Conservation (phyloP, 2,329 filamentous ascomycete genomes). For the Chaetomium sp. region DNA sequence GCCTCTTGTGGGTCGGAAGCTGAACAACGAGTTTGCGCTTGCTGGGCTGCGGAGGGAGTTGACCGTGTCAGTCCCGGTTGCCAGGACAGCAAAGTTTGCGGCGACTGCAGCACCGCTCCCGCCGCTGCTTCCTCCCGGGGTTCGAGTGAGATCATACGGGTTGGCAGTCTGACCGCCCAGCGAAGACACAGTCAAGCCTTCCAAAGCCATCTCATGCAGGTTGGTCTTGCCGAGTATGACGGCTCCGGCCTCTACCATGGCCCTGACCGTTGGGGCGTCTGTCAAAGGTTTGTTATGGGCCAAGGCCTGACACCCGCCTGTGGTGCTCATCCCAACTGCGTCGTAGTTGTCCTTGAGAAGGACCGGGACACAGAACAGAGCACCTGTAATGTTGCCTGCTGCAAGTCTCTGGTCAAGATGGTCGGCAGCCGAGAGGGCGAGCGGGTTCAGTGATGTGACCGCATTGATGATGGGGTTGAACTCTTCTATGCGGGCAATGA, state of each 20-base stretch:
- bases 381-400: constrained; percentile 51
- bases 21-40: constrained; percentile 61
- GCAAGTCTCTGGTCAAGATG: constrained; percentile 50
- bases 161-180: constrained; percentile 66
- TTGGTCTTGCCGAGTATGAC: constrained; percentile 63
- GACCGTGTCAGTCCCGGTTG: constrained; percentile 62
- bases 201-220: constrained; percentile 64
- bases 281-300: constrained; percentile 47
- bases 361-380: constrained; percentile 63
- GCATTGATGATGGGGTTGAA: constrained; percentile 61
- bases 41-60: constrained; percentile 65
- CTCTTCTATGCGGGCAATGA: constrained; percentile 58
- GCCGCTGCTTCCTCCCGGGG: constrained; percentile 65
- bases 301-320: constrained; percentile 55
- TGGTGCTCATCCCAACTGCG: constrained; percentile 58
- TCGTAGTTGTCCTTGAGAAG: constrained; percentile 68
- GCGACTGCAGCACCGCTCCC: constrained; percentile 63
- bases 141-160: constrained; percentile 66
- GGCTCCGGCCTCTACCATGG: constrained; percentile 53
- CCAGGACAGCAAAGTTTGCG: constrained; percentile 57
- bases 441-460: constrained; percentile 55
- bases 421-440: constrained; percentile 49
- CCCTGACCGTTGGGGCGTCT: constrained; percentile 55
- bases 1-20: constrained; percentile 59
- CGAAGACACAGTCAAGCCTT: constrained; percentile 64